These are phyloP conservation scores for Apophysomyces ossiformis DNA, from an alignment of 371 early-diverging fungal species.

Conservation along the genomic window DNA sequence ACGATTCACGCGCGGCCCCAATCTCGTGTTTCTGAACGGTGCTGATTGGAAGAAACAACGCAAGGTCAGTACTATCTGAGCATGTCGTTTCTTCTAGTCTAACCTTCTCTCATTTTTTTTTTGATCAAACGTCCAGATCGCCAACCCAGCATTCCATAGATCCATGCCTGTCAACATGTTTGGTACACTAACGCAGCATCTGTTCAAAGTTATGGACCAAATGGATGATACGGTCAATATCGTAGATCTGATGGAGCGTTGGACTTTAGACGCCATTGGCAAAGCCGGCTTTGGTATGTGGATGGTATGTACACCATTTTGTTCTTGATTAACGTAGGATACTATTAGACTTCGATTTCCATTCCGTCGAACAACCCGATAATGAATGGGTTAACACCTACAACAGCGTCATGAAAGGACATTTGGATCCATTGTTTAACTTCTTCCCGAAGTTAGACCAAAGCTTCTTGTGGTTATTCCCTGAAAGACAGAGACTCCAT, in stretches of 20 bases:
- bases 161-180: slow-evolving; percentile 41
- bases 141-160: slow-evolving; percentile 44
- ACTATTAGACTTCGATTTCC: slow-evolving; percentile 36
- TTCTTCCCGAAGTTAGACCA: slow-evolving; percentile 57
- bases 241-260: slow-evolving; percentile 29
- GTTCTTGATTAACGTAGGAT: neutral
- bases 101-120: neutral
- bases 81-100: too few species aligned
- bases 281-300: slow-evolving; percentile 42
- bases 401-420: slow-evolving; percentile 23
- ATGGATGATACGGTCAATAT: slow-evolving; percentile 24
- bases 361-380: slow-evolving; percentile 28
- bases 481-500: slow-evolving; percentile 24
- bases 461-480: slow-evolving; percentile 25
- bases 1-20: slow-evolving; percentile 28
- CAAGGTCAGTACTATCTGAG: slow-evolving; percentile 19
- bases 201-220: slow-evolving; percentile 28
- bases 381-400: slow-evolving; percentile 37
- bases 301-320: neutral
- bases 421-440: slow-evolving; percentile 40
- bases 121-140: slow-evolving; percentile 21
- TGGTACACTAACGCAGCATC: slow-evolving; percentile 27
- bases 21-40: slow-evolving; percentile 33
- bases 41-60: slow-evolving; percentile 36
- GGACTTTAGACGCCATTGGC: slow-evolving; percentile 44